Evolutionary conservation across 2,329 filamentous ascomycete species (phyloP).

Genomic region (Alternaria longipes): DNA sequence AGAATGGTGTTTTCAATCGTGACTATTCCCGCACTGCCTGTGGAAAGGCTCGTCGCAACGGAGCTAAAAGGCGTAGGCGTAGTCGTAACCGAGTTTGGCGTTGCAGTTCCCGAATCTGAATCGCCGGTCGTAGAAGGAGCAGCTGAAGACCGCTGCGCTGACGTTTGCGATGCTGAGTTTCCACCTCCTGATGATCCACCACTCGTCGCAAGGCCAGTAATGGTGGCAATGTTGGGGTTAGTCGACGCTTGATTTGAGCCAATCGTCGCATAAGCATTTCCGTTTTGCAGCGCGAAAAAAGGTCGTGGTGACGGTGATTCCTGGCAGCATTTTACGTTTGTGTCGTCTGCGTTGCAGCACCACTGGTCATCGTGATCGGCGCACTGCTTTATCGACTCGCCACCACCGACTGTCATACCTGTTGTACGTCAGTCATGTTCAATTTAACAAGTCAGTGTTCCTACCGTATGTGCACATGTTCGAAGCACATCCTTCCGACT

Average conservation of each 20-base stretch:
- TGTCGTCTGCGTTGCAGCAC: conserved; percentile 47
- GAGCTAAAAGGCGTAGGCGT: conserved; percentile 35
- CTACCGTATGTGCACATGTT: conserved; percentile 50
- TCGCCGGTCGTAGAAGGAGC: conserved; percentile 11
- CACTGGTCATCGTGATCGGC: conserved; percentile 44
- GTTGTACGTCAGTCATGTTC: conserved; percentile 1
- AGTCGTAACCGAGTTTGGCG: conserved; percentile 4
- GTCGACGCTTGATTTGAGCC: conserved; percentile 34
- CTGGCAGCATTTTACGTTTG: conserved; percentile 45
- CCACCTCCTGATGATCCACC: conserved; percentile 18
- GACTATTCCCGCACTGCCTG: conserved; percentile 34
- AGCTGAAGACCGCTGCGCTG: conserved; percentile 9
- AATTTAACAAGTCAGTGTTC: background rate
- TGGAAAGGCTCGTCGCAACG: conserved; percentile 33
- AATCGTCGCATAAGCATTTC: conserved; percentile 45
- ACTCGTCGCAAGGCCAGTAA: conserved; percentile 35
- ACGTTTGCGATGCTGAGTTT: conserved; percentile 24
- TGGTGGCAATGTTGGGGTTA: conserved; percentile 32
- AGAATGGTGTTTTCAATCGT: conserved; percentile 34
- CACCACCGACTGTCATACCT: conserved; percentile 39
- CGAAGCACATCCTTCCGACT: conserved; percentile 41
- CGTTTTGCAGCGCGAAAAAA: conserved; percentile 45
- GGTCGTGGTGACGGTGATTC: conserved; percentile 41
- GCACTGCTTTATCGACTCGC: conserved; percentile 46
- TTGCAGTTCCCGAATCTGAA: conserved; percentile 4